Evolutionary conservation across 306 rosid genomes (phyloP), one percentile per base, ranked within the genome.

Genomic region (Sindora glabra): DNA sequence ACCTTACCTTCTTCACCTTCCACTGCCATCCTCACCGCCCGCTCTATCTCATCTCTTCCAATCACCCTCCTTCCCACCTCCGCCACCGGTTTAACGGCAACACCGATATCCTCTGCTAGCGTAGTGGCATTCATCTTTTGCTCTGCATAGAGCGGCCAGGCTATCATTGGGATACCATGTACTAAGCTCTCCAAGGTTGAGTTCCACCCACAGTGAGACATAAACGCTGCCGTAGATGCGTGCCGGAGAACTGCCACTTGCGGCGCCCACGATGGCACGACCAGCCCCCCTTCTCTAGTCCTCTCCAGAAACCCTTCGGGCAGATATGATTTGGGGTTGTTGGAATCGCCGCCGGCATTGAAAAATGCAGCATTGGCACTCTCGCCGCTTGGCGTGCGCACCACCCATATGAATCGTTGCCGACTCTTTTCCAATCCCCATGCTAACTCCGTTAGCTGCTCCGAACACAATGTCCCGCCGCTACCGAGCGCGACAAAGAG

Each of bases 161-260:
- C 44, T 0, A 80, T 69, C 55, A 80, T 53, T 11, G 82, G 82
- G 25, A 76, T 62, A 2, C 86, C 82, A 8, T 39, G 30, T 7
- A 12, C 26, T 37, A 69, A 9, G 48, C 86, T 72, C 71, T 80
- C 85, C 74, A 76, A 23, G 30, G 64, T 13, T 10, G 85, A 80
- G 56, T 80, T 80, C 85, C 86, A 76, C 21, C 86, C 82, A 10
- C 86, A 80, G 29, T 80, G 86, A 3, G 86, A 76, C 65, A 70
- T 0, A 27, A 80, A 76, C 14, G 58, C 79, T 6, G 64, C 86
- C 5, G 69, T 80, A 0, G 79, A 61, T 5, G 3, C 0, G 58
- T 80, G 82, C 0, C 17, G 1, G 2, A 76, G 74, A 53, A 79
- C 54, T 8, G 15, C 14, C 37, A 47, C 33, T 23, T 79, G 85